A percentile compares a stretch with the other conserved stretches of the same genome.
phyloP scores from a whole-genome alignment of 495 filamentous ascomycete genomes.

The Aspergillus leporis region DNA sequence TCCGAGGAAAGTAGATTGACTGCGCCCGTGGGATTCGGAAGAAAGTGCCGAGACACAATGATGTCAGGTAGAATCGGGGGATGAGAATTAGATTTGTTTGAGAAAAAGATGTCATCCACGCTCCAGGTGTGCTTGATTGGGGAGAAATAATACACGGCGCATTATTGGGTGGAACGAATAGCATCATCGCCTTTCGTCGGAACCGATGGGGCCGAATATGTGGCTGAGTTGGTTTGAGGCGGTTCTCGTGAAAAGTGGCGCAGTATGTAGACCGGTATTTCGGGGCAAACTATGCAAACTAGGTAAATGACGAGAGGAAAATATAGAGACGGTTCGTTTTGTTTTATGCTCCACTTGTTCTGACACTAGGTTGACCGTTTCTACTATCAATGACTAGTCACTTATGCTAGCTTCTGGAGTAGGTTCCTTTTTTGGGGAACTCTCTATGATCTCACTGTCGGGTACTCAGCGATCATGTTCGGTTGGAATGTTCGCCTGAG shows the following conservation, averaged over 20 bases:
- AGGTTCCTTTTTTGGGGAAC: background rate
- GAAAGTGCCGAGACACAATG: constrained; percentile 34
- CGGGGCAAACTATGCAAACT: too few species aligned
- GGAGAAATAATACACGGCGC: background rate
- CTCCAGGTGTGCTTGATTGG: background rate
- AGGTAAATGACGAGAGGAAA: too few species aligned
- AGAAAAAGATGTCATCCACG: too few species aligned
- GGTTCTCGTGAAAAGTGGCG: background rate
- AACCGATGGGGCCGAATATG: background rate
- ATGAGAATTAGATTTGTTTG: background rate
- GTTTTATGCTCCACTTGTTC: constrained; percentile 2
- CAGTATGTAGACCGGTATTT: too few species aligned
- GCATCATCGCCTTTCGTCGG: background rate
- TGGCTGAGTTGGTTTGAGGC: background rate
- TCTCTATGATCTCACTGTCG: background rate
- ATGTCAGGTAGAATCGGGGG: constrained; percentile 8
- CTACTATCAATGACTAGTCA: background rate
- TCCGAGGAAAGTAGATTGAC: background rate
- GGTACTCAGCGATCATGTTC: background rate
- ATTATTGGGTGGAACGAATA: background rate
- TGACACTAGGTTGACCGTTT: background rate
- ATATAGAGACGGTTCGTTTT: too few species aligned
- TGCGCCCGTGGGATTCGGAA: constrained; percentile 1
- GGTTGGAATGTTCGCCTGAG: background rate
- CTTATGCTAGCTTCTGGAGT: background rate